phyloP scores from a whole-genome alignment of 1,284 basidiomycete species.

The Caloboletus inedulis region DNA sequence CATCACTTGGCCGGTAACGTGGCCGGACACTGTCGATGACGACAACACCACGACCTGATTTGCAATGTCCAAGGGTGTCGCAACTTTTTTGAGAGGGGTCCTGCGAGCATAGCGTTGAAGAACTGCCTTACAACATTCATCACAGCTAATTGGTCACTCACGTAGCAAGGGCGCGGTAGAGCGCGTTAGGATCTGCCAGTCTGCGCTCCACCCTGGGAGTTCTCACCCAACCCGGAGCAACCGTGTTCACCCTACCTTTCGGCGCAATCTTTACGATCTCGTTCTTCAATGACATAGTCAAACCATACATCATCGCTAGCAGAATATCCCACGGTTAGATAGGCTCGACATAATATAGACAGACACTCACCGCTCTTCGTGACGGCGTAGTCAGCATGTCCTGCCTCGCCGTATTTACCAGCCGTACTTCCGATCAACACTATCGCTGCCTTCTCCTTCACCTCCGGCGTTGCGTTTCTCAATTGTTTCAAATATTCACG shows the following conservation, averaged over 20 bases:
- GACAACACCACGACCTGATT: constrained; percentile 63
- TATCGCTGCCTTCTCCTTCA: constrained; percentile 55
- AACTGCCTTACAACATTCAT: background rate
- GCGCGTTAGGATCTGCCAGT: constrained; percentile 42
- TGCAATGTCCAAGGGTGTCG: constrained; percentile 59
- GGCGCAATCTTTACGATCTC: constrained; percentile 78
- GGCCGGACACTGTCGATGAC: constrained; percentile 62
- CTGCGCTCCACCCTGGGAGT: constrained; percentile 57
- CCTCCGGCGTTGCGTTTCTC: constrained; percentile 36
- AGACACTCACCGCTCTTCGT: constrained; percentile 50
- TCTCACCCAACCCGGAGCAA: constrained; percentile 71
- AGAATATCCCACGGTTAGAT: constrained; percentile 14
- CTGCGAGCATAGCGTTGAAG: constrained; percentile 34
- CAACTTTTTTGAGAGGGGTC: constrained; percentile 71
- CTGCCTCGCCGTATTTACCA: constrained; percentile 70
- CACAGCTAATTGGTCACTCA: constrained; percentile 33
- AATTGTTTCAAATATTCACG: constrained; percentile 57
- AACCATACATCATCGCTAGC: constrained; percentile 70
- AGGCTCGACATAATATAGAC: background rate
- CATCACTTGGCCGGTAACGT: constrained; percentile 66
- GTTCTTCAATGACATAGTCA: constrained; percentile 69
- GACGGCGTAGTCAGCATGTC: constrained; percentile 62
- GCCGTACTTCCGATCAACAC: constrained; percentile 69
- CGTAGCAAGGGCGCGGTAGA: constrained; percentile 63
- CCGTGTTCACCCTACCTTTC: constrained; percentile 63